Base-by-base conservation (phyloP, 176 grass and related monocot species). In the Guadua angustifolia region DNA sequence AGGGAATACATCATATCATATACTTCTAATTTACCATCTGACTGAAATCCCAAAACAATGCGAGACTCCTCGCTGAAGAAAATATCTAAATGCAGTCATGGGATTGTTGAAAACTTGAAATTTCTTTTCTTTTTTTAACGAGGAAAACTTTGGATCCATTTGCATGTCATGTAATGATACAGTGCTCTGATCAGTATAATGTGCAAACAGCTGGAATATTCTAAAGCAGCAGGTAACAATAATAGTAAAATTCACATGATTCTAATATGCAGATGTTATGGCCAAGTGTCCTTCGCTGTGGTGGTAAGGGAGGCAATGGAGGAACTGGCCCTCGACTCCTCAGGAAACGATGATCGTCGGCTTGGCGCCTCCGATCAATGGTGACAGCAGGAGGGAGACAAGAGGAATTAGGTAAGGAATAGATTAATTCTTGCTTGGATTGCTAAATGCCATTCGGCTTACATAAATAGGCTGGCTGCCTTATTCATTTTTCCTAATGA, bases 21-120 rank as follows among this genome's bases (percentile, higher is more conserved):
- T 84, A 33, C 43, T 57, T 77, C 79, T 59, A 80, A 50, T n/a
- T 80, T n/a, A 79, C 26, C 29, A 69, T 79, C 50, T 67, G 29
- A 74, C 25, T 42, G 60, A 85, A 80, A 73, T 78, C 66, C 16
- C 24, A 73, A 36, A 46, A 45, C 17, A 77, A 68, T 5, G 16
- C 25, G 44, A 58, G 9, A 9, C 50, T 35, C 33, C 14, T 50
- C 4, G 46, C 33, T 63, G 56, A 88, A 74, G 26, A 88, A 43
- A 84, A 69, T 43, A 85, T 69, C 18, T 68, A 47, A 84, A 75
- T 60, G 70, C 16, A 33, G 33, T n/a, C 15, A 65, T 74, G 51
- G 42, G 15, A 79, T 69, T 69, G 75, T 29, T 74, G 69, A 40
- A 66, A 84, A 17, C 49, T 17, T 66, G 49, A 42, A 67, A 84